Evolutionary conservation across 352 stramenopile species (phyloP).

Genomic region (Albugo laibachii): DNA sequence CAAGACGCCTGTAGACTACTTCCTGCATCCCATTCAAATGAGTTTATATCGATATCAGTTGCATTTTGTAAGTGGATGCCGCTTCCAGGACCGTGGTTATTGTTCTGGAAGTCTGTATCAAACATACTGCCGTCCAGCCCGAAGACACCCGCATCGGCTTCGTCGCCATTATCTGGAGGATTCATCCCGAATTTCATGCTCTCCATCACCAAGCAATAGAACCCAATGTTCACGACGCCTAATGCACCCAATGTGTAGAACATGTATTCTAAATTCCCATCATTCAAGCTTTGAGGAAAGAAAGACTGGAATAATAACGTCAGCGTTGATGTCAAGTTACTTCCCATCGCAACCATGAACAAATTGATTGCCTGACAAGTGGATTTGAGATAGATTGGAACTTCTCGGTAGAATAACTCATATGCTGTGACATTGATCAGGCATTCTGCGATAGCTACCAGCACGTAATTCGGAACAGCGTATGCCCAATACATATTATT

Average conservation of each 20-base stretch:
- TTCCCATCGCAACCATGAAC: constrained; percentile 34
- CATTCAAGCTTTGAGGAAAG: constrained; percentile 32
- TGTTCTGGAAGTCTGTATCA: too few relatives aligned
- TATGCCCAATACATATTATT: constrained; percentile 32
- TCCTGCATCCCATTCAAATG: too few relatives aligned
- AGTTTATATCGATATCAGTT: too few relatives aligned
- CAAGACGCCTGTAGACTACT: too few relatives aligned
- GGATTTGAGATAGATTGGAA: constrained; percentile 33
- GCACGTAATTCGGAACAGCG: constrained; percentile 31
- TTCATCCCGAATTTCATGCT: constrained; percentile 41
- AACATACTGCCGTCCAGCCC: too few relatives aligned
- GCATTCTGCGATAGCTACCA: constrained; percentile 30
- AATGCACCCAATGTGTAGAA: constrained; percentile 29
- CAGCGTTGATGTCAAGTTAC: constrained; percentile 32
- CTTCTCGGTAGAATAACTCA: constrained; percentile 35
- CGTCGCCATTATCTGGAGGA: not conserved
- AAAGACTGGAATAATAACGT: constrained; percentile 43
- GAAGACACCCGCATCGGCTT: too few relatives aligned
- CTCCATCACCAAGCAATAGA: constrained; percentile 23
- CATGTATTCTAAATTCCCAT: constrained; percentile 48
- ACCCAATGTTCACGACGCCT: constrained; percentile 28
- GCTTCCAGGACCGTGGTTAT: too few relatives aligned
- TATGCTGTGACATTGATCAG: constrained; percentile 41
- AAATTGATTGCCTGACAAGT: constrained; percentile 33
- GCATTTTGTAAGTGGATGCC: too few relatives aligned